phyloP scores from a whole-genome alignment of 2,329 filamentous ascomycete species.

The Sphaerulina vaccinii region DNA sequence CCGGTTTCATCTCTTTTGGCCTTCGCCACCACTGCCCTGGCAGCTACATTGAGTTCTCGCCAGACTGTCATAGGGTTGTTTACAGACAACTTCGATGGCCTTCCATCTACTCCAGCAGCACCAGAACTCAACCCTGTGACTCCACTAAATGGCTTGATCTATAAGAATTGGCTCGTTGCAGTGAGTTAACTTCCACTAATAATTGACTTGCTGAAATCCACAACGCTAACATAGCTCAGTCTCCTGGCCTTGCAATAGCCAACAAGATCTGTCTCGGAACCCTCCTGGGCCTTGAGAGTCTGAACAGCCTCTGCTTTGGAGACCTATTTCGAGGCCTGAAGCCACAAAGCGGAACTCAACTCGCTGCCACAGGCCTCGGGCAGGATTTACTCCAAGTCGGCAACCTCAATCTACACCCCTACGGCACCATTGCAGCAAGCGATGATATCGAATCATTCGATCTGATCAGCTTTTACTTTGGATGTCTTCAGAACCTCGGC shows the following conservation, averaged over 20 bases:
- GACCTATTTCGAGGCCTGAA: neutral
- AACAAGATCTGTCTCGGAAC: neutral
- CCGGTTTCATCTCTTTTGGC: neutral
- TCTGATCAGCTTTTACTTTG: neutral
- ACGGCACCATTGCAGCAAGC: neutral
- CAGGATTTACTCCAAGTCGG: neutral
- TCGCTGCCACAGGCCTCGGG: neutral
- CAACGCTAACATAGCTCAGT: neutral
- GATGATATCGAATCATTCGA: neutral
- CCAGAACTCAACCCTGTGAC: neutral
- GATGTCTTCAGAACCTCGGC: neutral
- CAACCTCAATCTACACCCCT: neutral
- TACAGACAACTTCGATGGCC: neutral
- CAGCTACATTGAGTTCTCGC: neutral
- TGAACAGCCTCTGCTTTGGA: neutral
- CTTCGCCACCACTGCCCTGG: neutral
- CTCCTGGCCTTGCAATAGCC: too few relatives aligned
- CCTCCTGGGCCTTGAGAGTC: too few relatives aligned
- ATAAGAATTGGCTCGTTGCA: neutral
- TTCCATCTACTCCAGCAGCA: neutral
- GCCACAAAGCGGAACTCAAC: neutral
- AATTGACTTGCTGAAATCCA: neutral
- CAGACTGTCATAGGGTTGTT: neutral
- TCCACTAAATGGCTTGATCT: neutral
- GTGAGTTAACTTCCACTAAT: neutral